Evolutionary conservation across 768 basidiomycete species (phyloP).

Genomic region (Ramaria sp.): DNA sequence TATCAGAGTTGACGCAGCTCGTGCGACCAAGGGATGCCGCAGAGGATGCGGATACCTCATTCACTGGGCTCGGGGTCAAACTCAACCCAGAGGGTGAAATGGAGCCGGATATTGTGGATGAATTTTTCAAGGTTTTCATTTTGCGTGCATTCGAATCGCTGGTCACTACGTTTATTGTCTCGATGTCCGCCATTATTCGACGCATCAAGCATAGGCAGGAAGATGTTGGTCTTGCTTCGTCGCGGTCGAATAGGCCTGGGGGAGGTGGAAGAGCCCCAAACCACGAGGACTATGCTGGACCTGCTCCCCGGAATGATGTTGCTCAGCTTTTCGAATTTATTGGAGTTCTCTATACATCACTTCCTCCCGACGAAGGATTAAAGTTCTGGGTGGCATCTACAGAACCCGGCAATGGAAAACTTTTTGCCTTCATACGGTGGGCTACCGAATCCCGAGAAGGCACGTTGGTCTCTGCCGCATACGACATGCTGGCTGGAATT

Average conservation of each 20-base stretch:
- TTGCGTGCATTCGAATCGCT: conserved; percentile 61
- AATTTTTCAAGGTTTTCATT: conserved; percentile 45
- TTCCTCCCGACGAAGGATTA: conserved; percentile 65
- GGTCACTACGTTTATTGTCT: conserved; percentile 26
- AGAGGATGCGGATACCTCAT: conserved; percentile 27
- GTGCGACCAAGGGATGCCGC: conserved; percentile 30
- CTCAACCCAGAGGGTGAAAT: conserved; percentile 3
- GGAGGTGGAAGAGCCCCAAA: conserved; percentile 22
- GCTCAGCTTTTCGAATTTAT: conserved; percentile 78
- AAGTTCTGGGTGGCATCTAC: conserved; percentile 78
- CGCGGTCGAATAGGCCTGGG: conserved; percentile 52
- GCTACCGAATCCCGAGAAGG: conserved; percentile 67
- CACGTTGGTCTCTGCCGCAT: conserved; percentile 67
- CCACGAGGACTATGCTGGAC: conserved; percentile 19
- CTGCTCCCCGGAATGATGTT: conserved; percentile 66
- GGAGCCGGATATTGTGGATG: conserved; percentile 29
- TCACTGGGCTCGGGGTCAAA: conserved; percentile 8
- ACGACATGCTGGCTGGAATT: conserved; percentile 82
- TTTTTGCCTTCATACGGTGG: conserved; percentile 81
- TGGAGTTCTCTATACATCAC: conserved; percentile 64
- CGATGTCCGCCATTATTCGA: conserved; percentile 20
- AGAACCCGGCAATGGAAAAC: conserved; percentile 52
- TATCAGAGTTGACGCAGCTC: conserved; percentile 49
- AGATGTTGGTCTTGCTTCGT: conserved; percentile 61
- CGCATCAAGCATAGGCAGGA: conserved; percentile 81